A percentile compares a stretch with the other conserved stretches of the same genome.
Conservation (phyloP, 2,329 filamentous ascomycete genomes). For the Penicillium sp. region DNA sequence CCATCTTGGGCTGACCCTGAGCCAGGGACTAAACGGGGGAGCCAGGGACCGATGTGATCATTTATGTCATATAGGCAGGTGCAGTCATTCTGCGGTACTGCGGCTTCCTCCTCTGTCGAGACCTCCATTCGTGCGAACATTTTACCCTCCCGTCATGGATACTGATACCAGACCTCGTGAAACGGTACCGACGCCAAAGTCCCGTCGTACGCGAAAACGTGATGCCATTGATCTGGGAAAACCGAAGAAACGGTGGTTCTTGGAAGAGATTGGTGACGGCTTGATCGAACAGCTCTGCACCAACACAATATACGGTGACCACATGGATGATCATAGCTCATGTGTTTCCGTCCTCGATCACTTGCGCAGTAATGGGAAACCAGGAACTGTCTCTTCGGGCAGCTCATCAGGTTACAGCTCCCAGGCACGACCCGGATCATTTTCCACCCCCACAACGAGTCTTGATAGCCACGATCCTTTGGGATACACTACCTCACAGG, state of each 20-base stretch:
- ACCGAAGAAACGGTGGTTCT: constrained; percentile 17
- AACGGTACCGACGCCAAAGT: background rate
- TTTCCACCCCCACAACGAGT: constrained; percentile 18
- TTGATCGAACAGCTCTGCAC: constrained; percentile 21
- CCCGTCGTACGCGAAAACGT: constrained; percentile 9
- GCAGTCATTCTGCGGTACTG: too few relatives aligned
- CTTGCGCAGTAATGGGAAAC: constrained; percentile 11
- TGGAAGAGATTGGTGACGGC: constrained; percentile 24
- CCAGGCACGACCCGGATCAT: constrained; percentile 9
- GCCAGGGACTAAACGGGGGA: too few relatives aligned
- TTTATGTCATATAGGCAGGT: too few relatives aligned
- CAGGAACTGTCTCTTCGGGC: constrained; percentile 8
- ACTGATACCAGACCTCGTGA: background rate
- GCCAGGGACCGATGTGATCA: too few relatives aligned
- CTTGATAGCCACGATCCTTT: constrained; percentile 9
- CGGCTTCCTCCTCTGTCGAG: too few relatives aligned
- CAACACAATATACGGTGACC: background rate
- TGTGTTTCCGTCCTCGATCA: constrained; percentile 19
- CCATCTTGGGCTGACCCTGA: background rate
- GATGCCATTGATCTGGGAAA: constrained; percentile 2
- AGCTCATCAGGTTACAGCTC: constrained; percentile 20
- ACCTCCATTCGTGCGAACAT: too few relatives aligned
- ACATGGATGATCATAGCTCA: background rate
- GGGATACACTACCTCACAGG: background rate
- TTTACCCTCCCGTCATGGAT: too few relatives aligned